phyloP scores from a whole-genome alignment of 108 stramenopile genomes.

The Fistulifera solaris region DNA sequence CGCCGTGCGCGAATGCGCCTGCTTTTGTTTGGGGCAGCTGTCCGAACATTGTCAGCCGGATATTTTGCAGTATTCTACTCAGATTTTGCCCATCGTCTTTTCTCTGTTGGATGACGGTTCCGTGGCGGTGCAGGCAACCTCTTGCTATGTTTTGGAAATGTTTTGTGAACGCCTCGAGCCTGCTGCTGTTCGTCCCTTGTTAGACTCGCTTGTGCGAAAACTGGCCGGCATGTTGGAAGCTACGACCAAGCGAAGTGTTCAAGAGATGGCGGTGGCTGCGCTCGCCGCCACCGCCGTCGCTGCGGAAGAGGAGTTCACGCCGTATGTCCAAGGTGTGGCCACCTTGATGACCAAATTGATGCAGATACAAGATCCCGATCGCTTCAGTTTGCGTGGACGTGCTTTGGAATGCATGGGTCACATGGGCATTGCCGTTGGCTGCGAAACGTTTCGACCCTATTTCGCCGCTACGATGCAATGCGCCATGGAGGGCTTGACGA shows the following conservation, averaged over 20 bases:
- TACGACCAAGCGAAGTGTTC: conserved; percentile 84
- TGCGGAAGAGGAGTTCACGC: conserved; percentile 93
- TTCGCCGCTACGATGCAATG: conserved; percentile 86
- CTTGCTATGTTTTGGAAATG: conserved; percentile 97
- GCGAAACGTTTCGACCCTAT: conserved; percentile 91
- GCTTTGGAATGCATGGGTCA: conserved; percentile 99
- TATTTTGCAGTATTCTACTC: conserved; percentile 76
- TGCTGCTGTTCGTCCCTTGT: conserved; percentile 81
- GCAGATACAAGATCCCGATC: conserved; percentile 65
- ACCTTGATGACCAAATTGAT: conserved; percentile 77
- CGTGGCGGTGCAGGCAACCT: conserved; percentile 84
- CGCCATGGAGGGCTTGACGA: conserved; percentile 72
- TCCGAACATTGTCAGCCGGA: conserved; percentile 98
- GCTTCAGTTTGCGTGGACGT: conserved; percentile 83
- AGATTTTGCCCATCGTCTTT: conserved; percentile 94
- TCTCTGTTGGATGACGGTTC: conserved; percentile 80
- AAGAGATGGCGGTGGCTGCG: conserved; percentile 97
- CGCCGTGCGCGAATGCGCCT: conserved; percentile 91
- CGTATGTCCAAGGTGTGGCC: conserved; percentile 84
- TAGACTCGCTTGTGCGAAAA: conserved; percentile 84
- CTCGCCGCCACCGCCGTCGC: conserved; percentile 95
- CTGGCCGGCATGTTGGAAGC: conserved; percentile 86
- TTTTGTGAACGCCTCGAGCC: conserved; percentile 97
- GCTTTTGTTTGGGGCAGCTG: conserved; percentile 95
- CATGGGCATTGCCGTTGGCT: conserved; percentile 94